phyloP scores from a whole-genome alignment of 2,329 filamentous ascomycete species.

The Xylaria sp. region DNA sequence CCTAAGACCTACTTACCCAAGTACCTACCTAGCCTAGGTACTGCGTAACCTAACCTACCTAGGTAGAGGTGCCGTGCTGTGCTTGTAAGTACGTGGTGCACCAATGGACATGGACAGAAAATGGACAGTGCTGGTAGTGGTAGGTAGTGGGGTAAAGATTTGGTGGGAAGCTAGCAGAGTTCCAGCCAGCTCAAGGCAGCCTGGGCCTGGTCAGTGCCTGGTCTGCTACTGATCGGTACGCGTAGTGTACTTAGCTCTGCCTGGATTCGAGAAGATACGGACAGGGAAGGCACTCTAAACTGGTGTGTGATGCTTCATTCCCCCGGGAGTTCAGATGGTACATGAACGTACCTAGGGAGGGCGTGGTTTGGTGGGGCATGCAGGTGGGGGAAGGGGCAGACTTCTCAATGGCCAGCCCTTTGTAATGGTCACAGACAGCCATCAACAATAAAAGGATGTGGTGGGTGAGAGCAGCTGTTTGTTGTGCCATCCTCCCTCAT shows the following conservation, averaged over 20 bases:
- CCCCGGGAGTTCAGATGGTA: no score
- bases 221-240: no score
- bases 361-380: slow-evolving; percentile 4
- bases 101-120: no score
- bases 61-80: no score
- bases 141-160: not conserved
- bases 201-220: no score
- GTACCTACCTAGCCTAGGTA: not conserved
- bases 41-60: no score
- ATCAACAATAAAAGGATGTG: not conserved
- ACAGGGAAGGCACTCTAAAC: not conserved
- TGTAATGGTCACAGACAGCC: no score
- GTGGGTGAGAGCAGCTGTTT: not conserved
- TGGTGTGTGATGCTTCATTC: not conserved
- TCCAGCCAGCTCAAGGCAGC: not conserved
- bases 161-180: slow-evolving; percentile 1
- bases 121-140: no score
- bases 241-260: no score
- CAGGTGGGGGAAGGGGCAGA: not conserved
- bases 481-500: not conserved
- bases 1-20: not conserved
- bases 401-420: no score
- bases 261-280: not conserved
- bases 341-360: no score
- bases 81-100: no score